phyloP scores from a whole-genome alignment of 2,329 filamentous ascomycete genomes.

The Microcyclosporella mali region DNA sequence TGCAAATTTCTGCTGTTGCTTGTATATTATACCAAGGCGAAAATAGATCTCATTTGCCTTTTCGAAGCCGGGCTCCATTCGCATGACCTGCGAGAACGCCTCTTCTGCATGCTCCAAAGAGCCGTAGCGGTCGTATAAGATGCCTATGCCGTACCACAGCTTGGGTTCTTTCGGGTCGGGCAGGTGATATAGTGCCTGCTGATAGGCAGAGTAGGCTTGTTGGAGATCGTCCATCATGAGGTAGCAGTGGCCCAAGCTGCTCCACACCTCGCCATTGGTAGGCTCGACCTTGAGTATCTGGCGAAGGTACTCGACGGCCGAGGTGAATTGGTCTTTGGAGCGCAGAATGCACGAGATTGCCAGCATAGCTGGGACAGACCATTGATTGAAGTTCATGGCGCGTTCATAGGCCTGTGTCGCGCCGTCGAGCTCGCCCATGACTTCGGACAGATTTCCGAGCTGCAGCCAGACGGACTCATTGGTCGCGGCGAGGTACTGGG shows the following conservation, averaged over 20 bases:
- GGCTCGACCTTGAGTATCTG: slow-evolving; percentile 84
- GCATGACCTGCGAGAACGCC: slow-evolving; percentile 97
- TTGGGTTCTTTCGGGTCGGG: slow-evolving; percentile 96
- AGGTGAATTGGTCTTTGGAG: slow-evolving; percentile 86
- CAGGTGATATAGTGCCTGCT: slow-evolving; percentile 88
- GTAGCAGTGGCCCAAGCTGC: slow-evolving; percentile 93
- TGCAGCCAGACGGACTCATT: slow-evolving; percentile 91
- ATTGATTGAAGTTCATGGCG: slow-evolving; percentile 77
- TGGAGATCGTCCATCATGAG: slow-evolving; percentile 98
- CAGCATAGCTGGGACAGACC: slow-evolving; percentile 87
- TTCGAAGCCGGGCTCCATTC: slow-evolving; percentile 94
- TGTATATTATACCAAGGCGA: slow-evolving; percentile 97
- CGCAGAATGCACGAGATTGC: slow-evolving; percentile 87
- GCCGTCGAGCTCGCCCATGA: slow-evolving; percentile 81
- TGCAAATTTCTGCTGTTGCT: slow-evolving; percentile 89
- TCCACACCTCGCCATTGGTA: slow-evolving; percentile 92
- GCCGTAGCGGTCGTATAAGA: slow-evolving; percentile 92
- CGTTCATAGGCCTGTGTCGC: slow-evolving; percentile 87
- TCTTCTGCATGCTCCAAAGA: slow-evolving; percentile 96
- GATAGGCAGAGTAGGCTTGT: slow-evolving; percentile 93
- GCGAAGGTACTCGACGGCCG: slow-evolving; percentile 87
- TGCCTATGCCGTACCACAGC: slow-evolving; percentile 97
- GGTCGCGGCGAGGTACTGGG: slow-evolving; percentile 68
- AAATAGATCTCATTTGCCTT: slow-evolving; percentile 99
- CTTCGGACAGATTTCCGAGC: slow-evolving; percentile 79